Percentiles rank a stretch among this genome's conserved stretches.
phyloP scores from a whole-genome alignment of 805 yeast species.

The Saccharomycopsis capsularis region DNA sequence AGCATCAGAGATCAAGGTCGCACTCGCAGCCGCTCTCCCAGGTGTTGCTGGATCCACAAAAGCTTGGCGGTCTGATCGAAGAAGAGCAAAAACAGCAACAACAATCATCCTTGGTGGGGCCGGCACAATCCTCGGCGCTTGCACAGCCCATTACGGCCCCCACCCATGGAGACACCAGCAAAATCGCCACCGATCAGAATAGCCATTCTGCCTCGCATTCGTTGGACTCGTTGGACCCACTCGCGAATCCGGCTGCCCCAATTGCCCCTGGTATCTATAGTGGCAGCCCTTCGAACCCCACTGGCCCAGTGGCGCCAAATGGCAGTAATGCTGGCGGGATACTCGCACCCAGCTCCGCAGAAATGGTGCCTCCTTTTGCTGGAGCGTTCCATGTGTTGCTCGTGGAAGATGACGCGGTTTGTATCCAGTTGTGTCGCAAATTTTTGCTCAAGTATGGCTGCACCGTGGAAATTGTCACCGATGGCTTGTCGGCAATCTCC shows the following conservation, averaged over 20 bases:
- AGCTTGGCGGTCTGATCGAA: conserved; percentile 2
- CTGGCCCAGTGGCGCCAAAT: conserved; percentile 10
- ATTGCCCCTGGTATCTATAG: conserved; percentile 2
- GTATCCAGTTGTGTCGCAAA: conserved; percentile 76
- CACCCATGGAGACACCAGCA: too few species aligned
- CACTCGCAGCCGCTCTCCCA: neutral
- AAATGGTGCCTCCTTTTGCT: conserved; percentile 14
- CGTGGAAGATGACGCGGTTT: conserved; percentile 76
- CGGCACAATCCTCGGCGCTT: neutral
- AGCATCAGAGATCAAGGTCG: neutral
- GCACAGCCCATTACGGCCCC: conserved; percentile 1
- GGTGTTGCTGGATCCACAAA: neutral
- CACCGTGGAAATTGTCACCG: conserved; percentile 85
- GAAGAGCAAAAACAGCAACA: neutral
- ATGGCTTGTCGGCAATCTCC: conserved; percentile 83
- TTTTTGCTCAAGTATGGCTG: conserved; percentile 85
- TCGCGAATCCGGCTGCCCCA: neutral
- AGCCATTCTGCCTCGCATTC: conserved; percentile 12
- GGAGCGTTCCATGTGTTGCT: conserved; percentile 61
- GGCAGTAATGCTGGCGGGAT: neutral
- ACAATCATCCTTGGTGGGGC: neutral
- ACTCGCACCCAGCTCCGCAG: neutral
- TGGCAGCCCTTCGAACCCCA: neutral
- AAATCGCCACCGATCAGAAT: conserved; percentile 15
- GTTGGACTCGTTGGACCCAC: neutral